A percentile compares a stretch with the other conserved stretches of the same genome.
Conservation (phyloP, 176 grass and related monocot genomes). For the Thalia dealbata region DNA sequence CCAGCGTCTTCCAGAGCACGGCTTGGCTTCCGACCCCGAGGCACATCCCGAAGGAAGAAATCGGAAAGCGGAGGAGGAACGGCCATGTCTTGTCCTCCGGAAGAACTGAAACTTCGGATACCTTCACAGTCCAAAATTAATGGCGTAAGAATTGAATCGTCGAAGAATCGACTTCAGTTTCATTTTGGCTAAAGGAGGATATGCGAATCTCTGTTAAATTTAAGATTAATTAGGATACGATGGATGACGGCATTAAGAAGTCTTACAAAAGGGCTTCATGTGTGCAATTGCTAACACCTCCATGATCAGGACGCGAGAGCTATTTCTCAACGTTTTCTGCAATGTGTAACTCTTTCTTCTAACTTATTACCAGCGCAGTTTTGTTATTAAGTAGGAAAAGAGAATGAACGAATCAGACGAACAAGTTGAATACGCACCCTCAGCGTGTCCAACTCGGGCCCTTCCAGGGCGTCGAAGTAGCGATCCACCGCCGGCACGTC, state of each 20-base stretch:
- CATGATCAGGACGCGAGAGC: too few species aligned
- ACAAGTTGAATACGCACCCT: slow-evolving; percentile 33
- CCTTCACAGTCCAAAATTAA: slow-evolving; percentile 19
- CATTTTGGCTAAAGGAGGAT: neutral
- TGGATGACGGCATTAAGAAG: too few species aligned
- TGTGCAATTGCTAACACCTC: too few species aligned
- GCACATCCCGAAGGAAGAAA: slow-evolving; percentile 82
- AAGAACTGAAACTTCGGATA: slow-evolving; percentile 62
- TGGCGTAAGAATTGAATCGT: neutral
- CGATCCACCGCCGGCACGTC: slow-evolving; percentile 54
- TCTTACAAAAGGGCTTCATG: too few species aligned
- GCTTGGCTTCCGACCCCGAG: slow-evolving; percentile 85
- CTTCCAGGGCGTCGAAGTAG: slow-evolving; percentile 88
- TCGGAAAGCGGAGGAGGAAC: slow-evolving; percentile 82
- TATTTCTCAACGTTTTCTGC: too few species aligned
- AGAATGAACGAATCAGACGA: too few species aligned
- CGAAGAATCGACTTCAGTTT: too few species aligned
- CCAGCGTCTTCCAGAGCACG: slow-evolving; percentile 80
- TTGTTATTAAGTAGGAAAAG: too few species aligned
- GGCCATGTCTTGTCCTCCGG: slow-evolving; percentile 85
- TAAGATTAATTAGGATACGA: too few species aligned
- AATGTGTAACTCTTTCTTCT: too few species aligned
- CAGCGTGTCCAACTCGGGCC: slow-evolving; percentile 83
- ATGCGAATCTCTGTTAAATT: too few species aligned
- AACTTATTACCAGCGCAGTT: too few species aligned